Conservation (phyloP, 345 rosid species). For the Mangifera indica region DNA sequence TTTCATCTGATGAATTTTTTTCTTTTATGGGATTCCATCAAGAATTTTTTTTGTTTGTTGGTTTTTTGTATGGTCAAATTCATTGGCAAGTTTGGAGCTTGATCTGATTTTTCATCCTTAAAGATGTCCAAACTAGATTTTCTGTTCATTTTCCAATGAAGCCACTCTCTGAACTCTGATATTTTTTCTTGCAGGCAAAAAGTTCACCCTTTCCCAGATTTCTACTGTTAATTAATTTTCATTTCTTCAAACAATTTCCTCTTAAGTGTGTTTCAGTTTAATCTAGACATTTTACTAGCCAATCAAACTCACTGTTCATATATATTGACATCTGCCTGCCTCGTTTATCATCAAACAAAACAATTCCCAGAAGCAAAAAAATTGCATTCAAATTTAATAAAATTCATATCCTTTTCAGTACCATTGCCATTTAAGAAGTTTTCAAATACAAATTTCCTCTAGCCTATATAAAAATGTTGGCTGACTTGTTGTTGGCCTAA, state of each 20-base stretch:
- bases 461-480: no score
- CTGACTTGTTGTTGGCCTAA: neutral
- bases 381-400: no score
- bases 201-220: neutral
- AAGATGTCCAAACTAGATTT: neutral
- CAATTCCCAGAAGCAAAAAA: neutral
- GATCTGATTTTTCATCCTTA: conserved; percentile 2
- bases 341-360: no score
- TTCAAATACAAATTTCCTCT: no score
- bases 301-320: no score
- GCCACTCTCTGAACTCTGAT: neutral
- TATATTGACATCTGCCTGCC: no score
- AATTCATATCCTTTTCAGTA: neutral
- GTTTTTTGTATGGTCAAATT: neutral
- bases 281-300: no score
- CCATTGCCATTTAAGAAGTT: neutral
- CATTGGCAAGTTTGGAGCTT: neutral
- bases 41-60: neutral
- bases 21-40: neutral
- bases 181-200: neutral
- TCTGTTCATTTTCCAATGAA: neutral
- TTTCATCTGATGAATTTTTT: neutral
- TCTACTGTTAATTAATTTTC: neutral
- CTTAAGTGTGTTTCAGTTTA: no score
- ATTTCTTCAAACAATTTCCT: neutral